These are phyloP conservation scores for Teratosphaeria pseudoeucalypti DNA, from an alignment of 2,329 filamentous ascomycete species.

Conservation along the genomic window DNA sequence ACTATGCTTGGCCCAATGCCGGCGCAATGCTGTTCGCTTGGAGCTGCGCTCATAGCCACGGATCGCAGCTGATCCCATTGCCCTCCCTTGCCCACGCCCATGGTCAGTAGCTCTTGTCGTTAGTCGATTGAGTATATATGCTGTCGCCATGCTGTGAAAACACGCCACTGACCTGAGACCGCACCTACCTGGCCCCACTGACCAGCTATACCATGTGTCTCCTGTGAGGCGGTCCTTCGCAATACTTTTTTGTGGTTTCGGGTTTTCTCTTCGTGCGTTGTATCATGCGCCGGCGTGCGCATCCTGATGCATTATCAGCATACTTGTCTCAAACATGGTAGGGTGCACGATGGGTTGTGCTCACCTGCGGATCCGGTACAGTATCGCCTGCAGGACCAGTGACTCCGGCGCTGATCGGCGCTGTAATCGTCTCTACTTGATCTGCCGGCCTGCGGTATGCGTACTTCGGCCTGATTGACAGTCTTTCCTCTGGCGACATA, in stretches of 20 bases:
- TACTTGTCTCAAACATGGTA: background rate
- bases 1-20: background rate
- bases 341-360: background rate
- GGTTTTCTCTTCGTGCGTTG: background rate
- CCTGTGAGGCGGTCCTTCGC: background rate
- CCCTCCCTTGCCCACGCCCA: background rate
- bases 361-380: background rate
- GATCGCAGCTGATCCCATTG: background rate
- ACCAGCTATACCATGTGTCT: background rate
- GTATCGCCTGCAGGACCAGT: conserved; percentile 3
- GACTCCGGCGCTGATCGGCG: conserved; percentile 5
- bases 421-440: conserved; percentile 3
- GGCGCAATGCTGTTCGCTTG: background rate
- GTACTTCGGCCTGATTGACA: conserved; percentile 70
- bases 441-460: conserved; percentile 42
- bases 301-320: background rate
- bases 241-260: background rate
- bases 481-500: conserved; percentile 78
- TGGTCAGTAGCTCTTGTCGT: background rate
- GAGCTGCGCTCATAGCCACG: background rate
- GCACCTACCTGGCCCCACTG: background rate
- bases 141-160: background rate
- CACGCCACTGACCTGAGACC: background rate
- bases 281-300: background rate
- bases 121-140: background rate